Percentiles rank a stretch among this genome's conserved stretches.
phyloP scores from a whole-genome alignment of 164 flowering plant genomes.

The Vitis rotundifolia region DNA sequence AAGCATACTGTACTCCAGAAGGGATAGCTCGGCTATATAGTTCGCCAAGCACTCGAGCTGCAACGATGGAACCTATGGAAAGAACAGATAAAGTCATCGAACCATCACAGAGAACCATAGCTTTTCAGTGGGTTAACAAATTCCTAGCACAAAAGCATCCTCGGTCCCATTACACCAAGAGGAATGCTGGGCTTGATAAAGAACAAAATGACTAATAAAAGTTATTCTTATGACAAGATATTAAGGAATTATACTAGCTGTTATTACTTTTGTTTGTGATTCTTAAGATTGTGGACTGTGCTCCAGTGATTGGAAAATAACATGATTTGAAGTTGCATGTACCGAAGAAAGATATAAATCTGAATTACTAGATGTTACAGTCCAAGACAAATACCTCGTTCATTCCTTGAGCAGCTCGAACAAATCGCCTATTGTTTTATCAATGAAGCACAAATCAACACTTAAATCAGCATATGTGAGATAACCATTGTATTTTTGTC shows the following conservation, averaged over 20 bases:
- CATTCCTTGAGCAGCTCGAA: conserved; percentile 79
- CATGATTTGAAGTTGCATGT: neutral
- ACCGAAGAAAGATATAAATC: neutral
- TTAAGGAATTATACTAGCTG: too few relatives aligned
- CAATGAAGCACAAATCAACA: conserved; percentile 15
- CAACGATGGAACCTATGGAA: conserved; percentile 56
- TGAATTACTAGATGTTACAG: neutral
- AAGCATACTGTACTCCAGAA: conserved; percentile 84
- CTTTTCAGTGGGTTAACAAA: neutral
- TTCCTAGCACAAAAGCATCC: too few relatives aligned
- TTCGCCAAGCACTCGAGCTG: conserved; percentile 82
- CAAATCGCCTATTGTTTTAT: conserved; percentile 60
- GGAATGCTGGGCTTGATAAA: too few relatives aligned
- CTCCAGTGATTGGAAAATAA: too few relatives aligned
- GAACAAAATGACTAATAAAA: too few relatives aligned
- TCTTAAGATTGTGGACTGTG: too few relatives aligned
- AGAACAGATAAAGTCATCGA: neutral
- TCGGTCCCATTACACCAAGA: too few relatives aligned
- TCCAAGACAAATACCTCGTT: conserved; percentile 49
- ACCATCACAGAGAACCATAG: neutral
- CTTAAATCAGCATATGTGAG: neutral
- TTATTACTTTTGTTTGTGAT: too few relatives aligned
- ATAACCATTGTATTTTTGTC: too few relatives aligned
- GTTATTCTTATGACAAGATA: too few relatives aligned
- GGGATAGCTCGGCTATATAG: conserved; percentile 88